Evolutionary conservation across 169 alveolate genomes (phyloP).

Genomic region (Plasmodium adleri): DNA sequence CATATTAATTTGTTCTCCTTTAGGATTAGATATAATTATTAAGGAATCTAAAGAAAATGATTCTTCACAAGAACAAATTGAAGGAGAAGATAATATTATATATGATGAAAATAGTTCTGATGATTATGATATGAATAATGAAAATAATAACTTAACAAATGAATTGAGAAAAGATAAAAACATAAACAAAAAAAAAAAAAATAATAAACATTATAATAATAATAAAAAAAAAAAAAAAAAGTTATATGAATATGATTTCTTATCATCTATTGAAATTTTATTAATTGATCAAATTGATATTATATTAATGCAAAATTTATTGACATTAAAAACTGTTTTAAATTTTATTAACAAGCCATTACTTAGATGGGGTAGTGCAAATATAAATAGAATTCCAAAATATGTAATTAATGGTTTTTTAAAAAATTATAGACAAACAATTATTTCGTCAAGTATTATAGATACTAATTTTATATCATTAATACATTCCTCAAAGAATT

Average conservation of each 20-base stretch:
- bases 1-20: constrained; percentile 91
- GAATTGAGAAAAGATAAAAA: neutral
- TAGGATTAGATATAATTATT: constrained; percentile 86
- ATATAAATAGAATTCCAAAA: constrained; percentile 67
- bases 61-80: neutral
- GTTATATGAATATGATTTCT: constrained; percentile 84
- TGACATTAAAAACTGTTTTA: constrained; percentile 63
- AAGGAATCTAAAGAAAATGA: constrained; percentile 75
- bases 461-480: constrained; percentile 64
- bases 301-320: constrained; percentile 89
- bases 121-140: constrained; percentile 7
- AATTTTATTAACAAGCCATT: constrained; percentile 68
- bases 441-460: constrained; percentile 49
- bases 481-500: constrained; percentile 39
- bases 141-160: neutral
- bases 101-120: constrained; percentile 25
- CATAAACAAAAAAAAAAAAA: constrained; percentile 14
- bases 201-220: neutral
- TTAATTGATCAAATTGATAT: constrained; percentile 89
- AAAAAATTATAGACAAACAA: constrained; percentile 74
- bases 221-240: constrained; percentile 39
- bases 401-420: constrained; percentile 55
- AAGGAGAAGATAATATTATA: neutral
- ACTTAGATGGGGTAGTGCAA: constrained; percentile 65
- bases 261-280: constrained; percentile 90